These are phyloP conservation scores for Trypanosoma brucei DNA, from an alignment of 208 protist genomes.

Conservation along the genomic window DNA sequence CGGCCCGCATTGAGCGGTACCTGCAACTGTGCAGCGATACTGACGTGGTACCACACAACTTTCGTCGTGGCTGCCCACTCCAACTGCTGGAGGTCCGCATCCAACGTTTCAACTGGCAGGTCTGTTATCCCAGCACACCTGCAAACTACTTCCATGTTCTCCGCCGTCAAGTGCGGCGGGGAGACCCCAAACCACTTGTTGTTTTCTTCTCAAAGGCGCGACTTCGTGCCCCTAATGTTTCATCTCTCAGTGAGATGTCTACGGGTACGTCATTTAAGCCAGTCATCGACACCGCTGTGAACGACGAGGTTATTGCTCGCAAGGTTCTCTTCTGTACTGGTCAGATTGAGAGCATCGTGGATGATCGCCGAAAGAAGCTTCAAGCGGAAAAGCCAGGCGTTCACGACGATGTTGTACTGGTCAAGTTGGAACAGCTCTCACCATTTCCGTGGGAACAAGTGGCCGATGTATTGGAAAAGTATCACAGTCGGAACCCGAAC, in stretches of 20 bases:
- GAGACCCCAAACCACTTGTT: constrained; percentile 97
- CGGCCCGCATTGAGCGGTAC: constrained; percentile 96
- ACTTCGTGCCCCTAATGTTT: constrained; percentile 89
- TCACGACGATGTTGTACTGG: constrained; percentile 88
- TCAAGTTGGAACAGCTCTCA: constrained; percentile 94
- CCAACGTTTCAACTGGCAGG: constrained; percentile 85
- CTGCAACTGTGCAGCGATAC: constrained; percentile 94
- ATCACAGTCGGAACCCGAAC: constrained; percentile 70
- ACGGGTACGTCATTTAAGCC: constrained; percentile 63
- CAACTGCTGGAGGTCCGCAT: constrained; percentile 74
- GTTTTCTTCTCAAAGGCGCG: constrained; percentile 93
- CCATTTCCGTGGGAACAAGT: constrained; percentile 98
- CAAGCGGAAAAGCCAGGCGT: constrained; percentile 45
- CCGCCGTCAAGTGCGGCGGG: constrained; percentile 94
- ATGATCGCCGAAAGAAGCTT: constrained; percentile 54
- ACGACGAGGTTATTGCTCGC: constrained; percentile 53
- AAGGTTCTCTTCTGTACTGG: constrained; percentile 96
- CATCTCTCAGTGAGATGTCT: constrained; percentile 68
- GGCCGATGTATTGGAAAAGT: constrained; percentile 80
- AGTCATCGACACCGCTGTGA: constrained; percentile 58
- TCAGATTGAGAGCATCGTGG: constrained; percentile 97
- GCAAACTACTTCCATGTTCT: constrained; percentile 99
- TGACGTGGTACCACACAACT: constrained; percentile 66
- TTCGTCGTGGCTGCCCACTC: constrained; percentile 55
- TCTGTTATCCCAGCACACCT: constrained; percentile 96